Conservation (phyloP, 768 basidiomycete species). For the Epithele typhae region DNA sequence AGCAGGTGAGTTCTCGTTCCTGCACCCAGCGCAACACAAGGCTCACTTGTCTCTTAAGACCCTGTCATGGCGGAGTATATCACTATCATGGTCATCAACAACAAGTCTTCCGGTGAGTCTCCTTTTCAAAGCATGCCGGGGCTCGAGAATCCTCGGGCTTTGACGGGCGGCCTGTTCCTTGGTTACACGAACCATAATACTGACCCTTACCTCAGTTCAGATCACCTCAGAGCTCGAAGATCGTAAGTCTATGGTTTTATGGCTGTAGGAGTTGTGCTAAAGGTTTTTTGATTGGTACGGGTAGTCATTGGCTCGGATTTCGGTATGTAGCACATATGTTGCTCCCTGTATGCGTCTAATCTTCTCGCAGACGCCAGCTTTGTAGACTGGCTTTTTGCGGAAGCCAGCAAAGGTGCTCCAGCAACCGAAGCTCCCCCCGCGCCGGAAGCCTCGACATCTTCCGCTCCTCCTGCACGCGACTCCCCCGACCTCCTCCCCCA, state of each 20-base stretch:
- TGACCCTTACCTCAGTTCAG: constrained; percentile 7
- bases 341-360: constrained; percentile 11
- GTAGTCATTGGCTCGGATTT: constrained; percentile 78
- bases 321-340: constrained; percentile 40
- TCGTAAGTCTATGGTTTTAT: not conserved
- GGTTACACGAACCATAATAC: not conserved
- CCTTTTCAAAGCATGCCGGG: not conserved
- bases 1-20: constrained; percentile 47
- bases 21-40: not conserved
- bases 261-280: not conserved
- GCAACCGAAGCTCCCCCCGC: constrained; percentile 39
- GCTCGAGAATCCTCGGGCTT: constrained; percentile 77
- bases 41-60: constrained; percentile 39
- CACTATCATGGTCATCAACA: constrained; percentile 93
- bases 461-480: constrained; percentile 25
- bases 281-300: not conserved
- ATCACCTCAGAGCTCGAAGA: constrained; percentile 14
- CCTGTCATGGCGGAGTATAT: constrained; percentile 93
- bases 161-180: not conserved
- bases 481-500: constrained; percentile 19
- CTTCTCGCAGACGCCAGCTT: constrained; percentile 63
- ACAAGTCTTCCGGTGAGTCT: constrained; percentile 69
- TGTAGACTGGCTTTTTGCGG: constrained; percentile 84
- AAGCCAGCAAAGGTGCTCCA: constrained; percentile 66
- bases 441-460: constrained; percentile 25